phyloP scores from a whole-genome alignment of 2,329 filamentous ascomycete genomes.

The Cercospora sesami region DNA sequence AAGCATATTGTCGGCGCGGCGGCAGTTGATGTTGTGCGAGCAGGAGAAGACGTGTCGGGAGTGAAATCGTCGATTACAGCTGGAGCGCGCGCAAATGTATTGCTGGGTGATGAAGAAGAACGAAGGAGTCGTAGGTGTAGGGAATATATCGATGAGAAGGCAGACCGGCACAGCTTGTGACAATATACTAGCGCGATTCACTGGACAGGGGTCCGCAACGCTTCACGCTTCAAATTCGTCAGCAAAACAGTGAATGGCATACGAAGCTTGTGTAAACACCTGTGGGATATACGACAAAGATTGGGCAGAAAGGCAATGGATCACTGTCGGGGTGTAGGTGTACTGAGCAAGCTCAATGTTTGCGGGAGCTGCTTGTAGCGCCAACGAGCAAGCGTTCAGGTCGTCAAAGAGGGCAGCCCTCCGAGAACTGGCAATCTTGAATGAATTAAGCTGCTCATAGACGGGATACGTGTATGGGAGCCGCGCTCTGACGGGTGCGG shows the following conservation, averaged over 20 bases:
- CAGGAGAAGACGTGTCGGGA: background rate
- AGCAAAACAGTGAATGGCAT: background rate
- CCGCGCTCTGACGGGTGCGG: background rate
- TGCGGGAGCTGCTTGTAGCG: background rate
- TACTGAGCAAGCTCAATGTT: background rate
- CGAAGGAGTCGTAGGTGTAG: background rate
- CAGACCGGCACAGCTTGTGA: background rate
- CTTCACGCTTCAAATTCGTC: background rate
- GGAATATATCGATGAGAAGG: background rate
- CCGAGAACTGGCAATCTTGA: rapidly evolving
- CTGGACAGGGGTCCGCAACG: background rate
- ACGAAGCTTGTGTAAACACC: background rate
- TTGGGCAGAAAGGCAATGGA: background rate
- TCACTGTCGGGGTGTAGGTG: background rate
- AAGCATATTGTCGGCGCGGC: background rate
- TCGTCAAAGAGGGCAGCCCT: background rate
- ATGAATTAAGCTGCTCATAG: background rate
- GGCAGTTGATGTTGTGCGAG: background rate
- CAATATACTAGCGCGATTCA: background rate
- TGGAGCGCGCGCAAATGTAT: background rate
- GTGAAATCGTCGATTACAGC: background rate
- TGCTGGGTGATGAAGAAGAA: background rate
- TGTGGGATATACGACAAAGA: background rate
- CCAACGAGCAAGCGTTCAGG: background rate
- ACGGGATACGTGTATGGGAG: rapidly evolving